phyloP scores from a whole-genome alignment of 805 yeast species.

The Starmerella vitae region DNA sequence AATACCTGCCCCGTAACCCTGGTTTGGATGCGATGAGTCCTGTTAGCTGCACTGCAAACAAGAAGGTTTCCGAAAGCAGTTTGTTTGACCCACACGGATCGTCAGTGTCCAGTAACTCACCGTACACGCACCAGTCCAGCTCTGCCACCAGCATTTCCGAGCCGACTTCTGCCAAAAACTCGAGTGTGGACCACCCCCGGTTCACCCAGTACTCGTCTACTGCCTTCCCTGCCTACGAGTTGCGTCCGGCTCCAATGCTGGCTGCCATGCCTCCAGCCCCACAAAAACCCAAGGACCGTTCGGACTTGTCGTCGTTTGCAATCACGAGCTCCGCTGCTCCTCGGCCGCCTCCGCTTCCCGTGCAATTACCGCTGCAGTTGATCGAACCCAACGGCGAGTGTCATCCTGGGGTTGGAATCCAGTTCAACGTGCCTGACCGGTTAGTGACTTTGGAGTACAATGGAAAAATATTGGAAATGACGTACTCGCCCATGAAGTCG shows the following conservation, averaged over 20 bases:
- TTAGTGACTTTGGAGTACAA: conserved; percentile 26
- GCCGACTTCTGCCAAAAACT: background rate
- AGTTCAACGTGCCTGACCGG: conserved; percentile 16
- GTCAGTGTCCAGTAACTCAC: too few relatives aligned
- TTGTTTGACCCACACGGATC: too few relatives aligned
- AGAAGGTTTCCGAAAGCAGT: background rate
- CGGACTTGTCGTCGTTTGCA: background rate
- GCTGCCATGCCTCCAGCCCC: background rate
- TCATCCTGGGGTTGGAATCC: background rate
- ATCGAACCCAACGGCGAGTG: background rate
- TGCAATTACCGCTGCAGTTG: background rate
- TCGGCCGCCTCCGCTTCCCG: background rate
- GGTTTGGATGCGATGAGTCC: background rate
- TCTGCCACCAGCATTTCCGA: background rate
- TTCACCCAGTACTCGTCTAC: background rate
- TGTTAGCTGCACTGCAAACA: background rate
- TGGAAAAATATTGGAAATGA: conserved; percentile 39
- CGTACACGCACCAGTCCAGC: background rate
- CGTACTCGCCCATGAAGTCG: conserved; percentile 47
- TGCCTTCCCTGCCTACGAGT: background rate
- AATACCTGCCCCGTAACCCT: background rate
- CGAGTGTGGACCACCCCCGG: background rate
- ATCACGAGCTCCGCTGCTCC: background rate
- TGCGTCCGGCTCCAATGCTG: background rate
- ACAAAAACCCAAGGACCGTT: background rate